These are phyloP conservation scores for Backusella tuberculispora DNA, from an alignment of 192 early-diverging fungal species.

Conservation along the genomic window DNA sequence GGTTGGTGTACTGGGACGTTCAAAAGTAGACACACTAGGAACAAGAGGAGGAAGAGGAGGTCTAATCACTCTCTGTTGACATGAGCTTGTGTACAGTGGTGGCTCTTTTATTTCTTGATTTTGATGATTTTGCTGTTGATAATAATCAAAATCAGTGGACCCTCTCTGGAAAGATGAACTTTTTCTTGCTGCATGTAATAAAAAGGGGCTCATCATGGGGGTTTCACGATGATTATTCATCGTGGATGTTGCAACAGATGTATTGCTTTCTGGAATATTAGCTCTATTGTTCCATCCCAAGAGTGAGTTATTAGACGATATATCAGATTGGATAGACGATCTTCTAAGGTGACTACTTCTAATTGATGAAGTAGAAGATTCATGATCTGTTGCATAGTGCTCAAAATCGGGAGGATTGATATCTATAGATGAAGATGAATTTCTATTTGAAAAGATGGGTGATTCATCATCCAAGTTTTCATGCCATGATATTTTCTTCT, in stretches of 20 bases:
- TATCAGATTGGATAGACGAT: slow-evolving; percentile 40
- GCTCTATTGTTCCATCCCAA: slow-evolving; percentile 13
- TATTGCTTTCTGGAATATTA: not conserved
- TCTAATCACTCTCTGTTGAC: not conserved
- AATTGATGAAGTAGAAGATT: slow-evolving; percentile 44
- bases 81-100: slow-evolving; percentile 14
- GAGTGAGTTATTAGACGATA: slow-evolving; percentile 19
- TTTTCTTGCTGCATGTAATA: slow-evolving; percentile 17
- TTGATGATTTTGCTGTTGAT: not conserved
- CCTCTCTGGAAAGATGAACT: not conserved
- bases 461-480: slow-evolving; percentile 14
- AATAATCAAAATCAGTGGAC: slow-evolving; percentile 1
- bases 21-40: not conserved
- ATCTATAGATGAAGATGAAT: not conserved
- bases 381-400: slow-evolving; percentile 35
- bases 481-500: slow-evolving; percentile 35
- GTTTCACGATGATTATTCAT: not conserved
- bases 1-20: slow-evolving; percentile 27
- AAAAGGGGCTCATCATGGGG: slow-evolving; percentile 15
- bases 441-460: slow-evolving; percentile 1
- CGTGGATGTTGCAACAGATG: slow-evolving; percentile 23
- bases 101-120: not conserved
- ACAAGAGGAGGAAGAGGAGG: slow-evolving; percentile 15
- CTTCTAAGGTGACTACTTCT: slow-evolving; percentile 38
- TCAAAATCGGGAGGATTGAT: slow-evolving; percentile 27